Conservation (phyloP, 2,329 filamentous ascomycete species). For the Epichloe gansuensis region DNA sequence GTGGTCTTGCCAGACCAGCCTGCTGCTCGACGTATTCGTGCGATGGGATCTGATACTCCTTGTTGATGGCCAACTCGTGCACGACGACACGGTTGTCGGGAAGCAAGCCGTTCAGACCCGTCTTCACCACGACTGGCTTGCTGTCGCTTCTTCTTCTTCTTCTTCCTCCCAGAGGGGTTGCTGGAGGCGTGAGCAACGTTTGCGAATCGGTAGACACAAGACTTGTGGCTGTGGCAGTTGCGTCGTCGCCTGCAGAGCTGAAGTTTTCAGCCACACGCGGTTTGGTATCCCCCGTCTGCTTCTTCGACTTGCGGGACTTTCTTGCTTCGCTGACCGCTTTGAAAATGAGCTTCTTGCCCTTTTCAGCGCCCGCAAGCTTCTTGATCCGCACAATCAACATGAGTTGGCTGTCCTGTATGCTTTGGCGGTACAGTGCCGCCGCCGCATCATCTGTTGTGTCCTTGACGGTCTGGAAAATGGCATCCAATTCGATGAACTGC, state of each 20-base stretch:
- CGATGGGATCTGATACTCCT: conserved; percentile 58
- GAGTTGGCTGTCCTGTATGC: conserved; percentile 69
- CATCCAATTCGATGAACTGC: conserved; percentile 73
- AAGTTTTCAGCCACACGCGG: conserved; percentile 47
- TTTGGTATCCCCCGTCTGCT: conserved; percentile 55
- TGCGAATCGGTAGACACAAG: conserved; percentile 31
- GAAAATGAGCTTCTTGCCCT: conserved; percentile 59
- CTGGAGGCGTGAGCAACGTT: conserved; percentile 37
- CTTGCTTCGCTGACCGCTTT: conserved; percentile 63
- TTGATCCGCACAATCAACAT: conserved; percentile 71
- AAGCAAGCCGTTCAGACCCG: conserved; percentile 40
- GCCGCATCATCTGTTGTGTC: conserved; percentile 62
- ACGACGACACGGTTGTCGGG: conserved; percentile 64
- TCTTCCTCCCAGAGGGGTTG: conserved; percentile 31
- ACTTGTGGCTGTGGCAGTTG: conserved; percentile 22
- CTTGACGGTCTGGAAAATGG: conserved; percentile 73
- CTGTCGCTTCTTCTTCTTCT: conserved; percentile 15
- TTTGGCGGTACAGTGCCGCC: conserved; percentile 62
- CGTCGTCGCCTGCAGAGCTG: conserved; percentile 22
- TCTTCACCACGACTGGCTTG: conserved; percentile 23
- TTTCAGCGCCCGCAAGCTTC: conserved; percentile 57
- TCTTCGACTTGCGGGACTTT: conserved; percentile 49
- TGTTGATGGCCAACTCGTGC: conserved; percentile 69
- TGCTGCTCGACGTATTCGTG: conserved; percentile 47
- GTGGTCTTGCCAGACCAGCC: conserved; percentile 31